Percentiles rank a stretch among this genome's conserved stretches.
Conservation (phyloP, 768 basidiomycete species). For the Ramaria sp. region DNA sequence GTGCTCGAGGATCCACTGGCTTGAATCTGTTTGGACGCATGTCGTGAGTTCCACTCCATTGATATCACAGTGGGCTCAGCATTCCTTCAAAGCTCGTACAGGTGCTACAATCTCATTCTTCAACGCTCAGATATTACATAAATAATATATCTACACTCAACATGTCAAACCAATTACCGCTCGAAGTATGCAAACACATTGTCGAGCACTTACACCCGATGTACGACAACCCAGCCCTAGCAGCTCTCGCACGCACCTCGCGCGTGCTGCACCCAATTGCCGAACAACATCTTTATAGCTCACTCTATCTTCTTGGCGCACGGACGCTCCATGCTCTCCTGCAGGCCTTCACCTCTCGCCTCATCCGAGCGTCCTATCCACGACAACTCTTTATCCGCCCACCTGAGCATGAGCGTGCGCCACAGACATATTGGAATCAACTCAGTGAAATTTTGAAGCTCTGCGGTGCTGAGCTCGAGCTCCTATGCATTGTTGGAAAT, state of each 20-base stretch:
- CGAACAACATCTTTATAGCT: neutral
- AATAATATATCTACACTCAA: neutral
- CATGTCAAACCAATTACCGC: neutral
- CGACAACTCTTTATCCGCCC: neutral
- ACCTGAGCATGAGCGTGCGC: neutral
- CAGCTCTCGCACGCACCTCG: neutral
- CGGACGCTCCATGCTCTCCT: neutral
- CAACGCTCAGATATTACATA: no score
- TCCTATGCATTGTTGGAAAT: neutral
- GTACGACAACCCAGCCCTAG: neutral
- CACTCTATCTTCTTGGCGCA: neutral
- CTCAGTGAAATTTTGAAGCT: neutral
- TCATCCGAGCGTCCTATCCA: neutral
- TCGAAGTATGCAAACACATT: constrained; percentile 2
- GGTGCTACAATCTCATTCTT: no score
- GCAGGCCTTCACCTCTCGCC: neutral
- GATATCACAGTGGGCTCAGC: no score
- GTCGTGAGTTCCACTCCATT: no score
- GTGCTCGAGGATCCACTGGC: no score
- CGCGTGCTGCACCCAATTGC: constrained; percentile 1
- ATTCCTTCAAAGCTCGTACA: no score
- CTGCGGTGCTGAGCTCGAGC: neutral
- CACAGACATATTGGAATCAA: constrained; percentile 1
- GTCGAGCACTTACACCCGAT: constrained; percentile 2
- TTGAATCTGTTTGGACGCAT: no score